Conservation (phyloP, 2,329 filamentous ascomycete species). For the Cladosporium sp. region DNA sequence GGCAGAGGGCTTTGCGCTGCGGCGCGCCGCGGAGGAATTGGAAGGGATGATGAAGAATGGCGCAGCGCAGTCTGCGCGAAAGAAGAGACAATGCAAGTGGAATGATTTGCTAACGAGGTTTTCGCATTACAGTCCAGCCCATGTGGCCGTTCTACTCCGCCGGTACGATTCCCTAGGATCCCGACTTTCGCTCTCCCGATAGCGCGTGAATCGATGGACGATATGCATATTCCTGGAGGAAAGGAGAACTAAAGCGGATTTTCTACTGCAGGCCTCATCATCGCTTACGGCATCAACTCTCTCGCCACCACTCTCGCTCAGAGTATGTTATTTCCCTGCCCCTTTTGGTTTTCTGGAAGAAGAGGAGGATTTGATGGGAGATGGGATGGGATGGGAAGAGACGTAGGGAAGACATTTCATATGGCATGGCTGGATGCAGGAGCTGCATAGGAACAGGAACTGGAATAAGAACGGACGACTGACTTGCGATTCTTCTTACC, state of each 20-base stretch:
- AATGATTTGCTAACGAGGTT: conserved; percentile 18
- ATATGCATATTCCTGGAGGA: conserved; percentile 2
- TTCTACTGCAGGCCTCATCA: conserved; percentile 61
- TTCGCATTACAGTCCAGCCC: conserved; percentile 64
- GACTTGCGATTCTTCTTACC: conserved; percentile 7
- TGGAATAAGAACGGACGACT: not conserved
- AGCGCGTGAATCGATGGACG: not conserved
- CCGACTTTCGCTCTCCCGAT: too few relatives aligned
- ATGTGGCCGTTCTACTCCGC: conserved; percentile 92
- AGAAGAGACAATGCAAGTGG: conserved; percentile 1
- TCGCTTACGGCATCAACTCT: conserved; percentile 89
- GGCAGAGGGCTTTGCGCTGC: not conserved
- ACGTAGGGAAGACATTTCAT: too few relatives aligned
- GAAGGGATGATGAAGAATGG: not conserved
- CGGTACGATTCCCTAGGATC: conserved; percentile 54
- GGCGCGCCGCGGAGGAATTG: not conserved
- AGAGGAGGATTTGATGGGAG: not conserved
- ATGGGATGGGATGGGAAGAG: not conserved
- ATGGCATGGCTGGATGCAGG: too few relatives aligned
- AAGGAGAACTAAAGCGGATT: conserved; percentile 13
- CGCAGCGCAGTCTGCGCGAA: conserved; percentile 5
- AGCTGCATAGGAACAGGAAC: too few relatives aligned
- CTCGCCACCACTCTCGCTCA: conserved; percentile 70
- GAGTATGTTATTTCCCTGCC: conserved; percentile 56
- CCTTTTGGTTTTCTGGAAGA: not conserved